Evolutionary conservation across 352 stramenopile species (phyloP).

Genomic region (Phytopythium sindhum): DNA sequence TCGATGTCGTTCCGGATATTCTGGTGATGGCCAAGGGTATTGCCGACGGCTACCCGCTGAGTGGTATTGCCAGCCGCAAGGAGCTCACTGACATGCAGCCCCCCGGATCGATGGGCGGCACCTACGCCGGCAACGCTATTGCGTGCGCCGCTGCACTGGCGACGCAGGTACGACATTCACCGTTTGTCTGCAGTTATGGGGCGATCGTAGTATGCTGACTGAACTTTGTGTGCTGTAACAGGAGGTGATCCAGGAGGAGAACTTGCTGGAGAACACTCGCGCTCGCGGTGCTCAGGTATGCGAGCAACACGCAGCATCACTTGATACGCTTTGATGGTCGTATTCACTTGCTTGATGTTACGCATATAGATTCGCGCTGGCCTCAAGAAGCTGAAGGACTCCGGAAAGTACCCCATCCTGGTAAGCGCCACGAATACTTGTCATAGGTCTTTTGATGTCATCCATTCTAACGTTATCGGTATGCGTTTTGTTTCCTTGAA

Average conservation of each 20-base stretch:
- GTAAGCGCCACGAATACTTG: neutral
- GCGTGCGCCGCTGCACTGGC: constrained; percentile 90
- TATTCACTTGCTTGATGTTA: neutral
- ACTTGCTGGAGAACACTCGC: constrained; percentile 82
- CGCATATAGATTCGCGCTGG: constrained; percentile 44
- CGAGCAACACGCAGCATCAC: neutral
- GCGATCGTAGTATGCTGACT: neutral
- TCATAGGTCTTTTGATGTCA: neutral
- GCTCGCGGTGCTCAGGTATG: constrained; percentile 51
- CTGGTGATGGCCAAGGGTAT: constrained; percentile 93
- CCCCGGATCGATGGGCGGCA: constrained; percentile 90
- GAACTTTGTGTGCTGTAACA: constrained; percentile 7
- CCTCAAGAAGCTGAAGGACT: constrained; percentile 73
- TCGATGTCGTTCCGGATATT: constrained; percentile 88
- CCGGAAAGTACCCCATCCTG: constrained; percentile 67
- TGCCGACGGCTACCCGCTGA: constrained; percentile 90
- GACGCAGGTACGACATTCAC: constrained; percentile 16
- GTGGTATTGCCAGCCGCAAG: constrained; percentile 83
- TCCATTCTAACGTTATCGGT: neutral
- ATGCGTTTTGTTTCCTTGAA: constrained; percentile 11
- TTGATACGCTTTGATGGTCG: neutral
- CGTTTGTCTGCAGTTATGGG: no score
- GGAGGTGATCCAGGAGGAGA: constrained; percentile 89
- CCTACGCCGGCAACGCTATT: constrained; percentile 91
- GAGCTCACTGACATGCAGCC: constrained; percentile 84